These are phyloP conservation scores for Rutstroemia sp. DNA, from an alignment of 2,329 filamentous ascomycete species.

Conservation along the genomic window DNA sequence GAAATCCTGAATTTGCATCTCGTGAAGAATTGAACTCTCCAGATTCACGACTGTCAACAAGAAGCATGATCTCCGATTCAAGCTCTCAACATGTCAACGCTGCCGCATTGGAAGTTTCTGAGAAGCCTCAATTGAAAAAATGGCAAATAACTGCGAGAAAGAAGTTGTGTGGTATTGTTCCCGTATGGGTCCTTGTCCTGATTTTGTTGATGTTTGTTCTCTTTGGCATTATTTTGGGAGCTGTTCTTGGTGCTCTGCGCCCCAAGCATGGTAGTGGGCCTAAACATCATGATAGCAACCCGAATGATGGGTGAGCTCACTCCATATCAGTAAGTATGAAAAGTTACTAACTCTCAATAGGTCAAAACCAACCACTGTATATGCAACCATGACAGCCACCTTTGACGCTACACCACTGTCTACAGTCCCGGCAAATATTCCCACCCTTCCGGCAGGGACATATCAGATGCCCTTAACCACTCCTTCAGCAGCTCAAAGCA, in stretches of 20 bases:
- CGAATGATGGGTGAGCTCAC: conserved; percentile 16
- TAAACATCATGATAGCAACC: conserved; percentile 3
- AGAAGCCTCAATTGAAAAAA: conserved; percentile 41
- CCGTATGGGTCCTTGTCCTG: conserved; percentile 53
- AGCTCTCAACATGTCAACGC: conserved; percentile 49
- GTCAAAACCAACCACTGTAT: background rate
- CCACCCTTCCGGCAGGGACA: conserved; percentile 45
- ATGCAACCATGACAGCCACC: conserved; percentile 31
- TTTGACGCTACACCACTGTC: conserved; percentile 45
- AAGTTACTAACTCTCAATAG: background rate
- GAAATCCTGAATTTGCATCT: conserved; percentile 56
- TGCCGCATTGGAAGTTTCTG: conserved; percentile 36
- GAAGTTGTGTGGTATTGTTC: conserved; percentile 51
- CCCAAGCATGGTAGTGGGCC: conserved; percentile 12
- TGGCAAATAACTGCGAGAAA: conserved; percentile 48
- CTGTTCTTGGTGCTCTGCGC: conserved; percentile 25
- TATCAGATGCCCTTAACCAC: conserved; percentile 48
- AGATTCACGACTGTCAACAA: conserved; percentile 43
- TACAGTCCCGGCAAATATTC: conserved; percentile 43
- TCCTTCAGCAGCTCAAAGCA: conserved; percentile 41
- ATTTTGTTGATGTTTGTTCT: conserved; percentile 47
- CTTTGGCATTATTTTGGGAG: conserved; percentile 50
- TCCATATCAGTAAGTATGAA: background rate
- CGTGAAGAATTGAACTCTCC: conserved; percentile 45
- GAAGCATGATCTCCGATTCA: conserved; percentile 43